Base-by-base conservation (phyloP, 2,329 filamentous ascomycete genomes). In the Teratosphaeria nubilosa region DNA sequence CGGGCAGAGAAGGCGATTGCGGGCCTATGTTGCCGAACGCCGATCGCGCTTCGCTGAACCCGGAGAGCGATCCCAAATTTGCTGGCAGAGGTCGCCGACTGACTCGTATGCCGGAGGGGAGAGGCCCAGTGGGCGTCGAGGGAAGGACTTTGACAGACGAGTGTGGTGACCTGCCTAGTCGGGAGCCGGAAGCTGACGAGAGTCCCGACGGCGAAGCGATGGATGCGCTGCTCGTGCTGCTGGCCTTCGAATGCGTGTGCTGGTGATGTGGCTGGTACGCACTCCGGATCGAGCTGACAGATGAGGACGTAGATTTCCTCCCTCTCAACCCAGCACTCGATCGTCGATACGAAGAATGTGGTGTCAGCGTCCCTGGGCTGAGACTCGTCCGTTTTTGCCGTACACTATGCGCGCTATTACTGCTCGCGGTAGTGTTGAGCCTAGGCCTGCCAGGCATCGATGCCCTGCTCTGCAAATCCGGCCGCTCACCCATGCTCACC, bases 101-200 rank as follows among this genome's bases (percentile, higher is more conserved):
- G 13, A 96, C 78, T 2, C 92, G 86, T 60, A 96, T 88, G 64
- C 91, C 95, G 55, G 85, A 88, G 0, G 92, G 91, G 67, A 97
- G 95, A 0, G 83, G 77, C 16, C 80, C 78, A 10, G 87, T 91
- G 0, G 92, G 92, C 0, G 91, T 96, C 0, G 90, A 89, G 1
- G 94, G 92, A 2, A 97, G 83, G n/a, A 97, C 88, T 75, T 97
- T 97, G 66, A 97, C 87, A 0, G 90, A 95, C 64, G 90, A 84
- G 70, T 96, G 91, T 1, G 94, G 92, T 2, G 87, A 91, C 25
- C 88, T 84, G 14, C 82, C 82, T 37, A 82, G 75, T 51, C 81
- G 81, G 54, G 83, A 76, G 1, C 83, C 84, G 16, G 83, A 86
- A 68, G 86, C 73, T 60, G 65, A 71, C 55, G 59, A 74, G 41